Percentiles rank a stretch among this genome's conserved stretches.
Evolutionary conservation across 768 basidiomycete species (phyloP).

Genomic region (Fomitopsis pulvina): DNA sequence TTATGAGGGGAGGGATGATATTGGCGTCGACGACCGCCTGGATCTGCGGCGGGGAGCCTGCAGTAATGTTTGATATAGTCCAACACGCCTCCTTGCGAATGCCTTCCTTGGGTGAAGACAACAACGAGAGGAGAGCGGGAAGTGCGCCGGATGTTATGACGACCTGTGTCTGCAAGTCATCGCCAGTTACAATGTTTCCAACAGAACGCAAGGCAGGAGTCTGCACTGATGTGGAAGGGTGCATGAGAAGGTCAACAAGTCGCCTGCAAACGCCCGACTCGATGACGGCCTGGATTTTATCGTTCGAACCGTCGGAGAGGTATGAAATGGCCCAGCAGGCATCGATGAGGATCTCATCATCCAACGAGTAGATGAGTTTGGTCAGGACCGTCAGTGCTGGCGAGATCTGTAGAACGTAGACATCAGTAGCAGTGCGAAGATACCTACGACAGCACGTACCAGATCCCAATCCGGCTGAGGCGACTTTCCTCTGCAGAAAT

Average conservation of each 20-base stretch:
- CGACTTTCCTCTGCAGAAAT: slow-evolving; percentile 97
- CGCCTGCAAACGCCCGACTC: slow-evolving; percentile 97
- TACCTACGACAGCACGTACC: slow-evolving; percentile 39
- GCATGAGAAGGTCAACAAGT: slow-evolving; percentile 95
- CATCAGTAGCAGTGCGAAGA: slow-evolving; percentile 9
- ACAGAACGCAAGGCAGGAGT: slow-evolving; percentile 97
- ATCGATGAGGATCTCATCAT: slow-evolving; percentile 98
- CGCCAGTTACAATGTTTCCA: slow-evolving; percentile 98
- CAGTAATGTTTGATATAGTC: slow-evolving; percentile 99
- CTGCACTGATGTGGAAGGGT: slow-evolving; percentile 91
- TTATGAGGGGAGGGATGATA: slow-evolving; percentile 96
- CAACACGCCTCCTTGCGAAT: slow-evolving; percentile 99
- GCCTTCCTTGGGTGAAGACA: slow-evolving; percentile 96
- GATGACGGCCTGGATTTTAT: slow-evolving; percentile 99
- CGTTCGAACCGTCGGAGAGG: slow-evolving; percentile 96
- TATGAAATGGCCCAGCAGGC: slow-evolving; percentile 99
- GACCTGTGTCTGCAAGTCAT: slow-evolving; percentile 98
- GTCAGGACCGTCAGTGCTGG: slow-evolving; percentile 95
- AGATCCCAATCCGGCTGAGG: slow-evolving; percentile 98
- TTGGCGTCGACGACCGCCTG: slow-evolving; percentile 97
- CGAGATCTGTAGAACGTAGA: slow-evolving; percentile 64
- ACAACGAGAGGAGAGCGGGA: slow-evolving; percentile 84
- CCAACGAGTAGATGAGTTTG: slow-evolving; percentile 97
- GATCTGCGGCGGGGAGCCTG: slow-evolving; percentile 94
- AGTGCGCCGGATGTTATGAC: slow-evolving; percentile 98